Evolutionary conservation across 306 rosid species (phyloP).

Genomic region (Trichosanthes cucumerina): DNA sequence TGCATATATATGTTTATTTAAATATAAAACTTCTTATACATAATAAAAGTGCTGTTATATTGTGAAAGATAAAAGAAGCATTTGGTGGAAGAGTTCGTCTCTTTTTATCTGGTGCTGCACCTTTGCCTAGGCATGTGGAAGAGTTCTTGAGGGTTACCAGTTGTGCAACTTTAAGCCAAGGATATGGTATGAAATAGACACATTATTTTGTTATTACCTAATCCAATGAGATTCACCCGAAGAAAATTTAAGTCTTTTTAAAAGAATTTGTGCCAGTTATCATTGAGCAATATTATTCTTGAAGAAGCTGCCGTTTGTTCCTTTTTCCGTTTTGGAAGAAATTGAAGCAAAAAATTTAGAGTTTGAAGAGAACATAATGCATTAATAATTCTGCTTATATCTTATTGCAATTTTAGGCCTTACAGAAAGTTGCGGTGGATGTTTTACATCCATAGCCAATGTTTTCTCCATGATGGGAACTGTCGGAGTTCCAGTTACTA

Average conservation of each 20-base stretch:
- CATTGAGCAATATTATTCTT: background rate
- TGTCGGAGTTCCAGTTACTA: slow-evolving; percentile 70
- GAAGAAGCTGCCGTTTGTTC: background rate
- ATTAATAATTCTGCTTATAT: background rate
- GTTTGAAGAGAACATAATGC: background rate
- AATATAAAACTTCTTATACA: background rate
- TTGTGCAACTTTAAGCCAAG: slow-evolving; percentile 71
- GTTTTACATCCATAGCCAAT: slow-evolving; percentile 63
- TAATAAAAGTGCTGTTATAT: slow-evolving; percentile 6
- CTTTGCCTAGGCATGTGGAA: slow-evolving; percentile 76
- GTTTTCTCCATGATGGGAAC: slow-evolving; percentile 68
- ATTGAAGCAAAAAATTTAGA: background rate
- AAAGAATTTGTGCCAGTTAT: background rate
- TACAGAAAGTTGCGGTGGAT: slow-evolving; percentile 81
- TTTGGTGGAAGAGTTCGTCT: slow-evolving; percentile 74
- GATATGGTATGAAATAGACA: slow-evolving; percentile 52
- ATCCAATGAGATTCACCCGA: background rate
- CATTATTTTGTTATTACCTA: background rate
- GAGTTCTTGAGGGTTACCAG: slow-evolving; percentile 69
- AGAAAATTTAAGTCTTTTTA: background rate
- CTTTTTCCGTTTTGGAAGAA: background rate
- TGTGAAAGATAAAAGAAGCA: slow-evolving; percentile 54
- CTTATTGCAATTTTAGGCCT: slow-evolving; percentile 40
- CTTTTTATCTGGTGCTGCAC: slow-evolving; percentile 78
- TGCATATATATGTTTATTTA: background rate